Evolutionary conservation across 495 filamentous ascomycete genomes (phyloP).

Genomic region (Podospora comata): DNA sequence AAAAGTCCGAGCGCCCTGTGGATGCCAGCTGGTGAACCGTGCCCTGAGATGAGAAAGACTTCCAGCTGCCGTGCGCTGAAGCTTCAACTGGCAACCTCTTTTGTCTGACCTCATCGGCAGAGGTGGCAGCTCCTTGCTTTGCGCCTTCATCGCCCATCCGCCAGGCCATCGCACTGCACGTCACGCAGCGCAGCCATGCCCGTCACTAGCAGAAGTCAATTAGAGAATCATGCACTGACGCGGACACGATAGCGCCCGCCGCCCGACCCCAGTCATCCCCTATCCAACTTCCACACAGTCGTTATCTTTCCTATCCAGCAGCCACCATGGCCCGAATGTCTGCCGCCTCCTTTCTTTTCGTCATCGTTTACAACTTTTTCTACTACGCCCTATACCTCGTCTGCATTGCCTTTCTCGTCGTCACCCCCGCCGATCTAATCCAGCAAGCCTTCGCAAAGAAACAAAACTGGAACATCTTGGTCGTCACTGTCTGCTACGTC

Average conservation of each 20-base stretch:
- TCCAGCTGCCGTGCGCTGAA: not conserved
- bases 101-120: not conserved
- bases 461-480: conserved; percentile 77
- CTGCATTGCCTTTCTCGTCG: conserved; percentile 66
- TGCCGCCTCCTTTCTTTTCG: conserved; percentile 51
- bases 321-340: conserved; percentile 26
- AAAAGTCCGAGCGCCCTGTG: not conserved
- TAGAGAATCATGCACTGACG: not conserved
- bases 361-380: conserved; percentile 75
- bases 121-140: conserved; percentile 6
- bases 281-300: not conserved
- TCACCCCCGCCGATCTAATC: conserved; percentile 81
- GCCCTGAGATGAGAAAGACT: not conserved
- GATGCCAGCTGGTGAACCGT: not conserved
- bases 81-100: not conserved
- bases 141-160: conserved; percentile 1
- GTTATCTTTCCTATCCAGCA: not conserved
- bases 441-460: conserved; percentile 64
- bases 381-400: conserved; percentile 76
- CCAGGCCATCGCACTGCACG: not conserved
- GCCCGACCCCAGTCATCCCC: not conserved
- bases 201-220: not conserved
- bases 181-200: not conserved
- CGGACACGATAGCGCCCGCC: not conserved
- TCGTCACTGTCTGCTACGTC: conserved; percentile 74